phyloP scores from a whole-genome alignment of 2,329 filamentous ascomycete species.

The Samsoniella hepiali region DNA sequence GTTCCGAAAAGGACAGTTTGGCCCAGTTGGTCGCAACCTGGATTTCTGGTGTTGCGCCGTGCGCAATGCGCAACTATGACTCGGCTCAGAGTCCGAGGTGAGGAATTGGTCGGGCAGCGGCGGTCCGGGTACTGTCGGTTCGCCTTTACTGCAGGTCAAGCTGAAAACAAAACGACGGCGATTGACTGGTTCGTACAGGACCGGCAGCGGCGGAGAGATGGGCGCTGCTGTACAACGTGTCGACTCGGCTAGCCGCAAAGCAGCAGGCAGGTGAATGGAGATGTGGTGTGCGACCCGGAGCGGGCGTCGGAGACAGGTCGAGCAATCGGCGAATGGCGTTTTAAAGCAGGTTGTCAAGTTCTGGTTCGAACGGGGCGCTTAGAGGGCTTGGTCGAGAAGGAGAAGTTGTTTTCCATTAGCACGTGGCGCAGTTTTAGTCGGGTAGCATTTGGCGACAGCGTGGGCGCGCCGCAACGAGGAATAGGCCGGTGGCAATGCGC shows the following conservation, averaged over 20 bases:
- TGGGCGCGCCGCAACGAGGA: neutral
- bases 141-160: neutral
- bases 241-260: constrained; percentile 7
- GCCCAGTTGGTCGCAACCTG: neutral
- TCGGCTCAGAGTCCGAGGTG: neutral
- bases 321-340: neutral
- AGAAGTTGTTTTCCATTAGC: constrained; percentile 3
- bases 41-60: neutral
- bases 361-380: neutral
- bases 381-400: neutral
- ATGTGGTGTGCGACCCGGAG: neutral
- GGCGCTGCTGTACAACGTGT: constrained; percentile 10
- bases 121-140: neutral
- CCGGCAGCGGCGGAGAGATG: neutral
- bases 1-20: neutral
- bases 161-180: neutral
- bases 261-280: neutral
- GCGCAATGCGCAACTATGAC: neutral
- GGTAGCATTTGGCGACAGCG: constrained; percentile 3
- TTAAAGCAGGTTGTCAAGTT: neutral
- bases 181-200: neutral
- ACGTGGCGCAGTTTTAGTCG: neutral
- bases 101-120: neutral
- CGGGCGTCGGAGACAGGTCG: neutral
- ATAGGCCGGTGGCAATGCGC: neutral